phyloP scores from a whole-genome alignment of 164 flowering plant species.

The Magnolia kwangsiensis region DNA sequence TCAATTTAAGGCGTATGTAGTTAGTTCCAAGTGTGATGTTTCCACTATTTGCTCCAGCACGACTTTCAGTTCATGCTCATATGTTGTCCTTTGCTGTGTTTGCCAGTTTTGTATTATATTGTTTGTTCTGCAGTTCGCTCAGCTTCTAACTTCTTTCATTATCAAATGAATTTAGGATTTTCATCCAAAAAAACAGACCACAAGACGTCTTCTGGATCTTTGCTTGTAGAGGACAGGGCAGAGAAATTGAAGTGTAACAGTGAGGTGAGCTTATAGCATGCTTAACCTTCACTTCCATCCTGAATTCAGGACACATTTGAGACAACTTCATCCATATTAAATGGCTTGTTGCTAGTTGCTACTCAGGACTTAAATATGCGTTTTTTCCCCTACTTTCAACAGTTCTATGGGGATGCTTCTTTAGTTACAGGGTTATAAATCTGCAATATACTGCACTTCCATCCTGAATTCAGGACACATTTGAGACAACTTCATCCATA shows the following conservation, averaged over 20 bases:
- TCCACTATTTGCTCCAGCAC: too few species aligned
- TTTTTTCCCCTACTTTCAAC: not conserved
- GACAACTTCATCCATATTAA: not conserved
- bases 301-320: not conserved
- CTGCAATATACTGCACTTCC: not conserved
- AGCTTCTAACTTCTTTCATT: not conserved
- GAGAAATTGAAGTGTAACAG: conserved; percentile 24
- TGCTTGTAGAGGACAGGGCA: conserved; percentile 20
- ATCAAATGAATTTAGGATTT: conserved; percentile 22
- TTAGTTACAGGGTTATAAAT: not conserved
- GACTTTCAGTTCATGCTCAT: too few species aligned
- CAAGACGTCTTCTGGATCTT: conserved; percentile 12
- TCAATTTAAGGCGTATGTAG: too few species aligned
- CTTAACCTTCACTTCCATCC: not conserved
- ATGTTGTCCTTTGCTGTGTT: not conserved
- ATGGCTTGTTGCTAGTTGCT: not conserved
- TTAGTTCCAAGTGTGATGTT: too few species aligned
- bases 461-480: not conserved
- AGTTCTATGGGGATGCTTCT: not conserved
- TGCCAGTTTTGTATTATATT: not conserved
- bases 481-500: not conserved
- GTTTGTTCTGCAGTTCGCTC: not conserved
- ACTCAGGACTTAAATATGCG: not conserved
- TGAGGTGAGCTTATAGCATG: conserved; percentile 28
- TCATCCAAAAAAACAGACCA: conserved; percentile 28